A percentile compares a stretch with the other conserved stretches of the same genome.
Evolutionary conservation across 257 asterid species (phyloP).

Genomic region (Solanum stenotomum): DNA sequence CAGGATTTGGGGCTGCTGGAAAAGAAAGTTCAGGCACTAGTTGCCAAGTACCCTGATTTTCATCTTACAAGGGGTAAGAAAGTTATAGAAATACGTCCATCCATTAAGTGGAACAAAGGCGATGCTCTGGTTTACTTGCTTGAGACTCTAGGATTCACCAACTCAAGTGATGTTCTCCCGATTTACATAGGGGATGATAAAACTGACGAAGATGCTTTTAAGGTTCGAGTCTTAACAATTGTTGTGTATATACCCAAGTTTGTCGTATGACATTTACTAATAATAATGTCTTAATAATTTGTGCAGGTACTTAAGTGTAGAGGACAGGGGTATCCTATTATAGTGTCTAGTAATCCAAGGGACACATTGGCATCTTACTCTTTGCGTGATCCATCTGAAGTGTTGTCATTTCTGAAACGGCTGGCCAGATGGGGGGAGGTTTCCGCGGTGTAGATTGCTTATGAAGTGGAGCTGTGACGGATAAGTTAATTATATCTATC

Average conservation of each 20-base stretch:
- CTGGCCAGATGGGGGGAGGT: constrained; percentile 39
- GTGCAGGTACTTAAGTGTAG: constrained; percentile 40
- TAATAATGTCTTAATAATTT: not conserved
- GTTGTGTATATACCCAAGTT: not conserved
- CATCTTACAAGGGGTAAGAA: constrained; percentile 70
- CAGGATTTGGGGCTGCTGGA: constrained; percentile 57
- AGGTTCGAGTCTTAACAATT: constrained; percentile 24
- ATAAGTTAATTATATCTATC: not conserved
- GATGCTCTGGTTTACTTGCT: constrained; percentile 59
- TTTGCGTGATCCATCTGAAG: constrained; percentile 54
- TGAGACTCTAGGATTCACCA: constrained; percentile 42
- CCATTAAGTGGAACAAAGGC: constrained; percentile 80
- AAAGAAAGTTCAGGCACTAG: constrained; percentile 22
- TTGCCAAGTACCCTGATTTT: constrained; percentile 29
- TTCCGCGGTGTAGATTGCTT: not conserved
- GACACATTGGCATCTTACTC: constrained; percentile 60
- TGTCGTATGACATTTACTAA: not conserved
- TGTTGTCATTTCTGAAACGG: constrained; percentile 32
- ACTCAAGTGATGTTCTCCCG: constrained; percentile 41
- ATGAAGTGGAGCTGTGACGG: not conserved
- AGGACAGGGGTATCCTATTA: constrained; percentile 47
- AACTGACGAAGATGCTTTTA: constrained; percentile 86
- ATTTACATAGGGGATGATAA: constrained; percentile 70
- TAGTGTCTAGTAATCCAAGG: constrained; percentile 52
- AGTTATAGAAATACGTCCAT: constrained; percentile 77